Evolutionary conservation across 108 stramenopile genomes (phyloP), one percentile per base, ranked within the genome.

Genomic region (Cyclotella atomus): DNA sequence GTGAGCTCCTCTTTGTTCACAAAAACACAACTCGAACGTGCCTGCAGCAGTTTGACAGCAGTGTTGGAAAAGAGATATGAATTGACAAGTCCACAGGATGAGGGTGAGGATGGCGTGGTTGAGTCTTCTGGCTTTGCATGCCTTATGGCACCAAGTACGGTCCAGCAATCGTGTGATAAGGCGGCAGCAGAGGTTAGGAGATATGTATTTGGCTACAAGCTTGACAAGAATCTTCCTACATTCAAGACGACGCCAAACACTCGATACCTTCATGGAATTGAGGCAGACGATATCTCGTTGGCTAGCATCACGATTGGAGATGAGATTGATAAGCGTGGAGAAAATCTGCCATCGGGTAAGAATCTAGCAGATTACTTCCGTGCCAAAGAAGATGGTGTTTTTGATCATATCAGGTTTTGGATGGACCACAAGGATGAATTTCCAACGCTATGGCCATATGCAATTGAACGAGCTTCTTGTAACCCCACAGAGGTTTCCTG

Each of bases 401-500:
- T 66, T 52, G 23, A 66, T 19, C 49, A 66, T 21, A 34, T 66
- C 32, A 29, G 33, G 28, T 66, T 66, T 34, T 66, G 65, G 65
- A 9, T 52, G 16, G 47, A 52, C 52, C 65, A 66, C 44, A 20
- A 45, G 33, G 30, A 50, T 24, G n/a, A 66, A 9, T 33, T 52
- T 21, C 65, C 65, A 28, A 66, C 49, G 65, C 33, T 66, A 17
- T 66, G 47, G 46, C 17, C 30, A 29, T 66, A 32, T 66, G 46
- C 49, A 33, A 19, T 66, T 9, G 47, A 50, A 28, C 28, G 46
- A 19, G 46, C 65, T 32, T 66, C 65, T 29, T 29, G 12, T 52
- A 66, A 66, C 33, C 49, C 65, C 17, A 66, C 65, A 27, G 63
- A 64, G 45, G 63, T 64, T 0, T 64, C 63, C 1, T 64, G 63